Conservation (phyloP, 805 yeast species). For the Schwanniomyces polymorphus region DNA sequence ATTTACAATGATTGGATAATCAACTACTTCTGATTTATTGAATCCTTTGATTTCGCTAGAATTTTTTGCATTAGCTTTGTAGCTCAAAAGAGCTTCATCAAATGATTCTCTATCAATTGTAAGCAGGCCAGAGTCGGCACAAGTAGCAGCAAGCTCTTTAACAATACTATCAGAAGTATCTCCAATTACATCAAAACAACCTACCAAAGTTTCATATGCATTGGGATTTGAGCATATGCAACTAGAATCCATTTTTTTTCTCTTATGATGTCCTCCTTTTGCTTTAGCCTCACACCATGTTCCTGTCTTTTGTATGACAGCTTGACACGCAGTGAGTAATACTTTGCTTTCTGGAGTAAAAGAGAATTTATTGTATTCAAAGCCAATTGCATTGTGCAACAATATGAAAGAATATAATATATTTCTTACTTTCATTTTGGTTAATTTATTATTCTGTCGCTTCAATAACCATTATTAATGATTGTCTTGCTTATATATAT, state of each 20-base stretch:
- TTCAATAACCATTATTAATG: no score
- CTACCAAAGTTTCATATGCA: slow-evolving; percentile 30
- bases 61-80: slow-evolving; percentile 12
- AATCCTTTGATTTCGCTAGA: slow-evolving; percentile 19
- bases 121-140: slow-evolving; percentile 18
- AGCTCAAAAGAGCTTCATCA: slow-evolving; percentile 13
- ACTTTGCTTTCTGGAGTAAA: not conserved
- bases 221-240: slow-evolving; percentile 26
- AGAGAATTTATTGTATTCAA: not conserved
- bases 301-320: not conserved
- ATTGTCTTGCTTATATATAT: not conserved
- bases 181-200: slow-evolving; percentile 17
- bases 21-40: slow-evolving; percentile 16
- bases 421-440: not conserved
- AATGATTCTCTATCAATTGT: slow-evolving; percentile 18
- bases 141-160: slow-evolving; percentile 7
- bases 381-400: not conserved
- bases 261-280: not conserved
- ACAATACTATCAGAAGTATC: slow-evolving; percentile 7
- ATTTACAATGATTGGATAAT: slow-evolving; percentile 27
- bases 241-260: not conserved
- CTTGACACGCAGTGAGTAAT: not conserved
- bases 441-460: not conserved
- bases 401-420: not conserved
- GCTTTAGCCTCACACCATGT: not conserved